Conservation (phyloP, 225 moss, liverwort and hornwort species). For the Polytrichum formosum region DNA sequence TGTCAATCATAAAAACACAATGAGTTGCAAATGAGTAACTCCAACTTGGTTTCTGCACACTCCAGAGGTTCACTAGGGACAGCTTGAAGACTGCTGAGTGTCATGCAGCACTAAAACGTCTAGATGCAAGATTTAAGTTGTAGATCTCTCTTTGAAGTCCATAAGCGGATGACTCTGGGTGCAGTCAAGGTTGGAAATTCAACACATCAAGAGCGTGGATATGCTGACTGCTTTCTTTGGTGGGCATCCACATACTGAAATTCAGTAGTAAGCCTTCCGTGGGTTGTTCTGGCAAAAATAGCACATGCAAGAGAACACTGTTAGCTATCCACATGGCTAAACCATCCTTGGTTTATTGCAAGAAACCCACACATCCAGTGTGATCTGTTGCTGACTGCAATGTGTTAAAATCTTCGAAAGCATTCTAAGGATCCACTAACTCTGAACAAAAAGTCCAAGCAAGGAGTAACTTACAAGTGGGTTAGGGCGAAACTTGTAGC, state of each 20-base stretch:
- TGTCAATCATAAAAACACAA: too few relatives aligned
- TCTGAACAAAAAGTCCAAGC: too few relatives aligned
- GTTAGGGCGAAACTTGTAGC: slow-evolving; percentile 93
- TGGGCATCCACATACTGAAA: not conserved
- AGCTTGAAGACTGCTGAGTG: too few relatives aligned
- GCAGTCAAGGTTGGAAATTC: not conserved
- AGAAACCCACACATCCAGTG: not conserved
- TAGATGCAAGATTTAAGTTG: not conserved
- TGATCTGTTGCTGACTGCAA: too few relatives aligned
- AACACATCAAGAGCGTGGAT: not conserved
- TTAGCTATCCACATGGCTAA: slow-evolving; percentile 8
- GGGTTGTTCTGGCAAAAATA: slow-evolving; percentile 81
- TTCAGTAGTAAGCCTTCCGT: slow-evolving; percentile 93
- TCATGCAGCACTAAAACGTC: too few relatives aligned
- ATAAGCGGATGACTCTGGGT: not conserved
- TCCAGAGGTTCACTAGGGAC: too few relatives aligned
- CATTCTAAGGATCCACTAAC: not conserved
- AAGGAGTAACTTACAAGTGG: slow-evolving; percentile 64
- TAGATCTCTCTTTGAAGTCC: not conserved
- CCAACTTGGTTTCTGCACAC: too few relatives aligned
- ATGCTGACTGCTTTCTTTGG: not conserved
- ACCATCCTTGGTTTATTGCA: slow-evolving; percentile 4
- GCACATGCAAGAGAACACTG: slow-evolving; percentile 13
- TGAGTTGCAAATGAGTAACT: too few relatives aligned
- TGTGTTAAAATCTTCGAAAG: not conserved